phyloP scores from a whole-genome alignment of 73 alveolate species.

The Durusdinium trenchii region DNA sequence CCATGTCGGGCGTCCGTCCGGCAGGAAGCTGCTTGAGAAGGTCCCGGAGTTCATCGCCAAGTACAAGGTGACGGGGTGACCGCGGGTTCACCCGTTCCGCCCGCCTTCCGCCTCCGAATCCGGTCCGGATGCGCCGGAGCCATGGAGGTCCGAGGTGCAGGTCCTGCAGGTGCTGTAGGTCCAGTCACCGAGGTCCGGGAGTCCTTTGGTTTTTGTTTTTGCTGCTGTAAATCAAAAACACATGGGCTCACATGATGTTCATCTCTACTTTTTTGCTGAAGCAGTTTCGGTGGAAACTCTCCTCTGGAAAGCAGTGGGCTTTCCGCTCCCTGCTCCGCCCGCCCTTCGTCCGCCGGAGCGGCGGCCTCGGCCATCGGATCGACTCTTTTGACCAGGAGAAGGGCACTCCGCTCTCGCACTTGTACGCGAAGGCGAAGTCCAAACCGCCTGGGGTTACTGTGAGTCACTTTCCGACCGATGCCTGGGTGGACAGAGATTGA shows the following conservation, averaged over 20 bases:
- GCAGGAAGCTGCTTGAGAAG: conserved; percentile 68
- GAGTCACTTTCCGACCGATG: no score
- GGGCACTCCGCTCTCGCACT: conserved; percentile 72
- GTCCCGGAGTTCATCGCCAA: conserved; percentile 82
- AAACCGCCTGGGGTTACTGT: background rate
- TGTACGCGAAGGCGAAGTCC: conserved; percentile 77
- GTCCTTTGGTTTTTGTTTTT: background rate
- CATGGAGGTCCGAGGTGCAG: background rate
- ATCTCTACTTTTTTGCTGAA: no score
- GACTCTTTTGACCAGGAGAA: conserved; percentile 50
- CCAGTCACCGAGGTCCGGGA: background rate
- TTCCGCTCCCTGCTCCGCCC: no score
- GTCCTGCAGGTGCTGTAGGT: background rate
- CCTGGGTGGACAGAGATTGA: no score
- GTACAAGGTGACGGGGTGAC: conserved; percentile 33
- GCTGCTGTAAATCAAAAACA: background rate
- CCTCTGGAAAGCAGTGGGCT: no score
- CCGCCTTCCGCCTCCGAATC: no score
- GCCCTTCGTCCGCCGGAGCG: no score
- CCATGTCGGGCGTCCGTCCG: background rate
- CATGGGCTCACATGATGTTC: background rate
- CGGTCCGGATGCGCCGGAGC: background rate
- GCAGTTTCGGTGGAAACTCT: background rate
- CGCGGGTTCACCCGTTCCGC: no score
- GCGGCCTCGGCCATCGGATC: no score